Evolutionary conservation across 2,329 filamentous ascomycete species (phyloP).

Genomic region (Exophiala viscosa): DNA sequence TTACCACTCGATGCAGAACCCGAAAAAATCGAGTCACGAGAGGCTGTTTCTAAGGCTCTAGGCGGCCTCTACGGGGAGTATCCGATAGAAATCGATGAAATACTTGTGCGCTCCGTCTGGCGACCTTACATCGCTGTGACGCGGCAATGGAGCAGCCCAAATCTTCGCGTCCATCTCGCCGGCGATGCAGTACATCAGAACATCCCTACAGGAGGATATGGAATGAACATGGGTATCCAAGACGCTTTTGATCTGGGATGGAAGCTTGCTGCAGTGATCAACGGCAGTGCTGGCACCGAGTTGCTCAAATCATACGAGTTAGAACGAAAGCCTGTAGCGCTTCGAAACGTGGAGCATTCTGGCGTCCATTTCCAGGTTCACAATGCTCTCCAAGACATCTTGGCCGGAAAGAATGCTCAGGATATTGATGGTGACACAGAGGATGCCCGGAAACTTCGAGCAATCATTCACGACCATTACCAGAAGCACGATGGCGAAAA

Average conservation of each 20-base stretch:
- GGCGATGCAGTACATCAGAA: slow-evolving; percentile 37
- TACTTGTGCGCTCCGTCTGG: slow-evolving; percentile 32
- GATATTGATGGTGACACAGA: background rate
- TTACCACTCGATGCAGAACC: background rate
- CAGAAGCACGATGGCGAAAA: slow-evolving; percentile 17
- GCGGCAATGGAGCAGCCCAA: slow-evolving; percentile 19
- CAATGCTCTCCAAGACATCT: background rate
- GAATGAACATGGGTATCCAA: slow-evolving; percentile 37
- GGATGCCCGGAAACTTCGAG: background rate
- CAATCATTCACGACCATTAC: slow-evolving; percentile 2
- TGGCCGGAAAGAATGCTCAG: background rate
- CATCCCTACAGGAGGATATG: slow-evolving; percentile 37
- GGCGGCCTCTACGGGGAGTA: slow-evolving; percentile 8
- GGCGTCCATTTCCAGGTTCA: slow-evolving; percentile 12
- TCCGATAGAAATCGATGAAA: slow-evolving; percentile 34
- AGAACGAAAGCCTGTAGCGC: slow-evolving; percentile 32
- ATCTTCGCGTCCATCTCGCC: slow-evolving; percentile 30
- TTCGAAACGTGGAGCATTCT: slow-evolving; percentile 29
- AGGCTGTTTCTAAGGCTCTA: slow-evolving; percentile 21
- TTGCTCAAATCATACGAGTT: slow-evolving; percentile 31
- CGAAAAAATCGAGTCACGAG: slow-evolving; percentile 4
- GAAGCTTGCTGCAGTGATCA: slow-evolving; percentile 33
- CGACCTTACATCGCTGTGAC: slow-evolving; percentile 32
- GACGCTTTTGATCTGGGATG: slow-evolving; percentile 38
- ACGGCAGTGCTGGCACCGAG: slow-evolving; percentile 27